A percentile compares a stretch with the other conserved stretches of the same genome.
phyloP scores from a whole-genome alignment of 768 basidiomycete genomes.

The Xerocomus potaroensis region DNA sequence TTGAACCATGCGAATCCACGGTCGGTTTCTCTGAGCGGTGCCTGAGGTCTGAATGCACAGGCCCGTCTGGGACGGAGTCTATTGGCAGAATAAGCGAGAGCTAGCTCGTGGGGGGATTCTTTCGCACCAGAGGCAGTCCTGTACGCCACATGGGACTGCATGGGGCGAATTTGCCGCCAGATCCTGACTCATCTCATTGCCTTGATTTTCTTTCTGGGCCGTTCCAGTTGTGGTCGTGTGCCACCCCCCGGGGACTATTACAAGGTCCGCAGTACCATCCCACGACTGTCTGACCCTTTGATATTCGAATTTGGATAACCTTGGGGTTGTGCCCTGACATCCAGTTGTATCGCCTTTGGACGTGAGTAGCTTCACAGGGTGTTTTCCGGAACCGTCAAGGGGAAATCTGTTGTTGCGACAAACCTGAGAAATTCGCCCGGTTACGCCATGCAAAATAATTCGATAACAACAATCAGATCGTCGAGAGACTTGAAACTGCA shows the following conservation, averaged over 20 bases:
- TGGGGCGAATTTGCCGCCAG: constrained; percentile 12
- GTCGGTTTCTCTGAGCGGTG: neutral
- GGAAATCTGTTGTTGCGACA: neutral
- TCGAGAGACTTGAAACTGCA: constrained; percentile 13
- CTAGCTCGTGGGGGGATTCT: neutral
- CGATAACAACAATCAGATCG: constrained; percentile 1
- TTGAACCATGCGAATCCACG: constrained; percentile 10
- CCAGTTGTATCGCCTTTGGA: neutral
- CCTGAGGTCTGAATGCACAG: constrained; percentile 7
- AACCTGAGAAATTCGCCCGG: neutral
- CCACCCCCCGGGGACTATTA: constrained; percentile 1
- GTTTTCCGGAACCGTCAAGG: neutral
- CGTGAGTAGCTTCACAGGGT: neutral
- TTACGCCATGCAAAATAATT: neutral
- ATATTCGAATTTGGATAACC: constrained; percentile 1
- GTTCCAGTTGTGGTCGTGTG: neutral
- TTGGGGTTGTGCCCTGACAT: neutral
- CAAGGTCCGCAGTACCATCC: constrained; percentile 6
- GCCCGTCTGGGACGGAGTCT: neutral
- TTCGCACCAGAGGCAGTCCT: neutral
- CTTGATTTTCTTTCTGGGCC: neutral
- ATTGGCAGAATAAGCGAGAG: neutral
- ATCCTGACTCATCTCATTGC: no score
- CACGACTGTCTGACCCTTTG: constrained; percentile 16
- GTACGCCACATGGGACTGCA: neutral